Evolutionary conservation across 805 yeast genomes (phyloP).

Genomic region (Babjeviella inositovora): DNA sequence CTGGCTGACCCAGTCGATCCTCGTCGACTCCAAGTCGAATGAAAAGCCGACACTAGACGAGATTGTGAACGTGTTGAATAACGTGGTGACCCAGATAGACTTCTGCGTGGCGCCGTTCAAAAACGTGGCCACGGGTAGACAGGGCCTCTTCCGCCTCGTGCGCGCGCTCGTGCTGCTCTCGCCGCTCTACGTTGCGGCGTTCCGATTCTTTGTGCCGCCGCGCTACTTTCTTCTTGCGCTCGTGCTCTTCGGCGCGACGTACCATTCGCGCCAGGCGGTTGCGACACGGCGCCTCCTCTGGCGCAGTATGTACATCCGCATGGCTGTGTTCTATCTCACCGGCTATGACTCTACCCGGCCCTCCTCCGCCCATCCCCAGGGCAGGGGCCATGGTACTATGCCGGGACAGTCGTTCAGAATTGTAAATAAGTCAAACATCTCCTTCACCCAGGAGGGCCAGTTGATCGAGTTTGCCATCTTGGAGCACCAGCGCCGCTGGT

Average conservation of each 20-base stretch:
- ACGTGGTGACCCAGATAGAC: constrained; percentile 18
- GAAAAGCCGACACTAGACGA: constrained; percentile 28
- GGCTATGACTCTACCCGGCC: no score
- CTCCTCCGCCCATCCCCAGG: no score
- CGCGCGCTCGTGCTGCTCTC: constrained; percentile 8
- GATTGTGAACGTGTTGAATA: constrained; percentile 19
- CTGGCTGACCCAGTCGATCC: constrained; percentile 21
- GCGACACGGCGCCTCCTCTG: constrained; percentile 20
- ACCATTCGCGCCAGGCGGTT: constrained; percentile 23
- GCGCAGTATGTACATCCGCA: constrained; percentile 20
- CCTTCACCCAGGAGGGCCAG: constrained; percentile 19
- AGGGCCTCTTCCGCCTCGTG: neutral
- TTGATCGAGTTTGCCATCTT: constrained; percentile 16
- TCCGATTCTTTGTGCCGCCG: constrained; percentile 12
- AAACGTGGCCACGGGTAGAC: constrained; percentile 8
- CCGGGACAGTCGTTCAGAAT: constrained; percentile 8
- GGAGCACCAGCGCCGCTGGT: constrained; percentile 26
- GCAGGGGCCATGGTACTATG: neutral
- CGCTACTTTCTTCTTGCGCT: constrained; percentile 14
- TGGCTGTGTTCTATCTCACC: constrained; percentile 14
- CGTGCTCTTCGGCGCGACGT: constrained; percentile 17
- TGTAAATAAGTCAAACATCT: constrained; percentile 13
- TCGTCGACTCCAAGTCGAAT: constrained; percentile 14
- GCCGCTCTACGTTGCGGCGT: constrained; percentile 14
- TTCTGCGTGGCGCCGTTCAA: constrained; percentile 13